Percentiles rank a stretch among this genome's conserved stretches.
Evolutionary conservation across 768 basidiomycete genomes (phyloP).

Genomic region (Termitomyces sp.): DNA sequence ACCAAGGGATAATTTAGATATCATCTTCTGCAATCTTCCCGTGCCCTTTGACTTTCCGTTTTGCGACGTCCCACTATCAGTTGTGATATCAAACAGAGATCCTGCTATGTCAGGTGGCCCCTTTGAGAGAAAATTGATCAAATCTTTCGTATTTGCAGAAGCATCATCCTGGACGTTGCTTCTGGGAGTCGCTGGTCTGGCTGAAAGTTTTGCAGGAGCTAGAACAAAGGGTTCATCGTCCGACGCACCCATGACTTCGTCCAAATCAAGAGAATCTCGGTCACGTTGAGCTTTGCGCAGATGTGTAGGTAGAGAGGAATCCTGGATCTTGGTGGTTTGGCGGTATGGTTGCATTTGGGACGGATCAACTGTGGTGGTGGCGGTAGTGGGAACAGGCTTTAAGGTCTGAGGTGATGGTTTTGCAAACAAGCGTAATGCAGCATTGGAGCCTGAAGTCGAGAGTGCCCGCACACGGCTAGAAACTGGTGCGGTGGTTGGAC

Average conservation of each 20-base stretch:
- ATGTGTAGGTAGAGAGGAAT: slow-evolving; percentile 38
- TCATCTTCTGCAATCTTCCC: slow-evolving; percentile 74
- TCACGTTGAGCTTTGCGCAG: slow-evolving; percentile 50
- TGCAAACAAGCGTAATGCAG: slow-evolving; percentile 19
- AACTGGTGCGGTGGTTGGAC: slow-evolving; percentile 27
- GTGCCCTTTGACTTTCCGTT: slow-evolving; percentile 45
- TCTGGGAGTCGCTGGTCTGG: slow-evolving; percentile 15
- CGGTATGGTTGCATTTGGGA: slow-evolving; percentile 23
- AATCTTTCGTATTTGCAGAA: slow-evolving; percentile 43
- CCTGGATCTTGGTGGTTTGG: slow-evolving; percentile 18
- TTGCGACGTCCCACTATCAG: slow-evolving; percentile 25
- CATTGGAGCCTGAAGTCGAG: slow-evolving; percentile 28
- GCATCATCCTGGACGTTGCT: slow-evolving; percentile 21
- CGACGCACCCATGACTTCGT: slow-evolving; percentile 68
- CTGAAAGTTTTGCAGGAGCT: slow-evolving; percentile 14
- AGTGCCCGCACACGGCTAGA: slow-evolving; percentile 33
- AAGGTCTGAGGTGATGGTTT: slow-evolving; percentile 23
- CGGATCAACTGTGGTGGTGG: slow-evolving; percentile 20
- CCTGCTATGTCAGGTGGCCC: slow-evolving; percentile 54
- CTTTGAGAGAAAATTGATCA: slow-evolving; percentile 52
- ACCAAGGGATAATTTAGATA: slow-evolving; percentile 66
- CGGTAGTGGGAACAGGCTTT: slow-evolving; percentile 24
- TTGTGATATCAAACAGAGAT: slow-evolving; percentile 43
- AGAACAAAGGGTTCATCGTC: slow-evolving; percentile 39
- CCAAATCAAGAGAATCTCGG: slow-evolving; percentile 67